Evolutionary conservation across 768 basidiomycete genomes (phyloP).

Genomic region (Boletus fagicola): DNA sequence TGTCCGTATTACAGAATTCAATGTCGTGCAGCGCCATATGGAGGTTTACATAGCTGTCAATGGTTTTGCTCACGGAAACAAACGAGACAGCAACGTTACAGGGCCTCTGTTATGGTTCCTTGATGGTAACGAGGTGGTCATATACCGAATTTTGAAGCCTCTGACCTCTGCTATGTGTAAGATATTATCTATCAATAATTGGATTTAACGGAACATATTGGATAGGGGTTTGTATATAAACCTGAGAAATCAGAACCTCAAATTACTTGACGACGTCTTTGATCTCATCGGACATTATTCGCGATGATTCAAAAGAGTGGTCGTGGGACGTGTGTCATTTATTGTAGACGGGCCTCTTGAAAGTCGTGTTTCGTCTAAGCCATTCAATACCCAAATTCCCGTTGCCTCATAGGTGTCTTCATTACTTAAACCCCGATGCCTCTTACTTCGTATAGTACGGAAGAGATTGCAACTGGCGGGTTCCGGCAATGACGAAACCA

Average conservation of each 20-base stretch:
- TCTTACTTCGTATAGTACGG: background rate
- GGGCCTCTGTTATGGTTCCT: background rate
- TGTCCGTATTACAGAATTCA: background rate
- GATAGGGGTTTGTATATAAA: background rate
- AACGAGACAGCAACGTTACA: background rate
- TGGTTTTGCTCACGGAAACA: background rate
- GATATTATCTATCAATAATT: background rate
- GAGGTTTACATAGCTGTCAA: background rate
- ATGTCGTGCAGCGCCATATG: background rate
- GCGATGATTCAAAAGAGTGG: background rate
- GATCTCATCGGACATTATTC: constrained; percentile 1
- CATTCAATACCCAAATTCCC: background rate
- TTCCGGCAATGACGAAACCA: background rate
- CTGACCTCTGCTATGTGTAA: background rate
- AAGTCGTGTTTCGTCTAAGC: background rate
- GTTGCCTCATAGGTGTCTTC: background rate
- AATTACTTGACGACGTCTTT: background rate
- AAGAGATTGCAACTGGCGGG: background rate
- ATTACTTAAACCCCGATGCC: background rate
- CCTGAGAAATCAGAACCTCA: background rate
- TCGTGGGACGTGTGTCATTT: background rate
- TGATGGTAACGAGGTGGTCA: background rate
- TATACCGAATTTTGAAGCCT: background rate
- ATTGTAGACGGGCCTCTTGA: background rate
- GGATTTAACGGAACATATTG: background rate